A percentile compares a stretch with the other conserved stretches of the same genome.
These are phyloP conservation scores for Hansenula lynferdii DNA, from an alignment of 1,139 yeast genomes.

Conservation along the genomic window DNA sequence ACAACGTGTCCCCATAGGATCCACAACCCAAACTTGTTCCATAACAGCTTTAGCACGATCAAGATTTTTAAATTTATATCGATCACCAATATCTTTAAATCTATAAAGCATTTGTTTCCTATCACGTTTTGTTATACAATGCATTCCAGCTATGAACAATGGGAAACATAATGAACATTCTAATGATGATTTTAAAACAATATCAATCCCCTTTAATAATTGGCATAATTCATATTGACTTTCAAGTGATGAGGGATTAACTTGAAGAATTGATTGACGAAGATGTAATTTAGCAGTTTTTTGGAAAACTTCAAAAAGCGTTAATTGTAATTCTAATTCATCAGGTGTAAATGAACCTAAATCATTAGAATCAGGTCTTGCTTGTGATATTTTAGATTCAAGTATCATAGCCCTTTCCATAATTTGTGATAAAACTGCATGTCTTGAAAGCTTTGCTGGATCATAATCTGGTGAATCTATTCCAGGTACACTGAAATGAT, in stretches of 20 bases:
- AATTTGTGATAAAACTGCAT: conserved; percentile 28
- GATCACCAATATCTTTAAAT: conserved; percentile 49
- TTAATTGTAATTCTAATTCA: conserved; percentile 62
- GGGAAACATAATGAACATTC: conserved; percentile 76
- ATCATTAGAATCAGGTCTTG: conserved; percentile 51
- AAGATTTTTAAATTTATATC: conserved; percentile 68
- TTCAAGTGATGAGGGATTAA: conserved; percentile 61
- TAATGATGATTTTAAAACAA: conserved; percentile 59
- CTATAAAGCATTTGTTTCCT: conserved; percentile 47
- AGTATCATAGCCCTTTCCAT: conserved; percentile 37
- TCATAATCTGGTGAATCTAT: conserved; percentile 18
- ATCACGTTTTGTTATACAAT: conserved; percentile 46
- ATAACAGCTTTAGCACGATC: conserved; percentile 54
- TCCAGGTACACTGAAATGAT: no score
- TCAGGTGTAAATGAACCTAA: conserved; percentile 41
- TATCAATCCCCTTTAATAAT: conserved; percentile 52
- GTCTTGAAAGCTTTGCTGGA: conserved; percentile 17
- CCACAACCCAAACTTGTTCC: conserved; percentile 52
- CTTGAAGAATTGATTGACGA: conserved; percentile 54
- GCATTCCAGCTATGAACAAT: conserved; percentile 70
- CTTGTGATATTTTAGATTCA: conserved; percentile 45
- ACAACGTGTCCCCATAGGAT: conserved; percentile 39
- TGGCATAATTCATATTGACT: conserved; percentile 56
- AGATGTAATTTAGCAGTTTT: conserved; percentile 64
- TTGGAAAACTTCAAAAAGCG: conserved; percentile 70